Conservation (phyloP, 305 asterid genomes). For the Fraxinus platypoda region DNA sequence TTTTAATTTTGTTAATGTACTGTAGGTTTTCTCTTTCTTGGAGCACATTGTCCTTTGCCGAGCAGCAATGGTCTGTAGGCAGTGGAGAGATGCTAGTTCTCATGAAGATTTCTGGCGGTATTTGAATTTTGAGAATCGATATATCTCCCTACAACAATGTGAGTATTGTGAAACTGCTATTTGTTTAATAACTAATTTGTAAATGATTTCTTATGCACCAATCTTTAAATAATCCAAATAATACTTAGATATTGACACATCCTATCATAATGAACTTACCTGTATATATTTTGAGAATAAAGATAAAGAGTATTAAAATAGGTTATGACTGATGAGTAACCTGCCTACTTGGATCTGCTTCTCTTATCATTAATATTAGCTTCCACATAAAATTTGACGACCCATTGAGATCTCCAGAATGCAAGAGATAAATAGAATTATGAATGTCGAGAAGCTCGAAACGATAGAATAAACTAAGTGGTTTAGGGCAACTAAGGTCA, state of each 20-base stretch:
- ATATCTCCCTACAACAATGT: conserved; percentile 68
- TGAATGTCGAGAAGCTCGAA: background rate
- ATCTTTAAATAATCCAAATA: background rate
- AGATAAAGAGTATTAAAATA: background rate
- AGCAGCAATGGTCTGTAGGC: conserved; percentile 85
- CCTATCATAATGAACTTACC: background rate
- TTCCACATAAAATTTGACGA: background rate
- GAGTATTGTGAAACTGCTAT: conserved; percentile 33
- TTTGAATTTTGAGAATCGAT: conserved; percentile 78
- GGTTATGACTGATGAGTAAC: background rate
- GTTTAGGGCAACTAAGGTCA: background rate
- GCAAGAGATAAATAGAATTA: background rate
- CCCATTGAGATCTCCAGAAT: background rate
- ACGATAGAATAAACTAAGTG: background rate
- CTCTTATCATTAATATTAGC: background rate
- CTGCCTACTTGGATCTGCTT: background rate
- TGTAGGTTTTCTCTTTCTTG: conserved; percentile 88
- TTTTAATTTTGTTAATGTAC: conserved; percentile 17
- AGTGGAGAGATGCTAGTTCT: conserved; percentile 92
- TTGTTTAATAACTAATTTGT: conserved; percentile 6
- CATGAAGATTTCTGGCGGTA: conserved; percentile 97
- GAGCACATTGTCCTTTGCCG: conserved; percentile 84
- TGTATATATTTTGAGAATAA: conserved; percentile 3
- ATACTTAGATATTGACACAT: background rate
- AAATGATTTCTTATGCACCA: background rate